phyloP scores from a whole-genome alignment of 2,329 filamentous ascomycete species.

The Fusarium heterosporum region DNA sequence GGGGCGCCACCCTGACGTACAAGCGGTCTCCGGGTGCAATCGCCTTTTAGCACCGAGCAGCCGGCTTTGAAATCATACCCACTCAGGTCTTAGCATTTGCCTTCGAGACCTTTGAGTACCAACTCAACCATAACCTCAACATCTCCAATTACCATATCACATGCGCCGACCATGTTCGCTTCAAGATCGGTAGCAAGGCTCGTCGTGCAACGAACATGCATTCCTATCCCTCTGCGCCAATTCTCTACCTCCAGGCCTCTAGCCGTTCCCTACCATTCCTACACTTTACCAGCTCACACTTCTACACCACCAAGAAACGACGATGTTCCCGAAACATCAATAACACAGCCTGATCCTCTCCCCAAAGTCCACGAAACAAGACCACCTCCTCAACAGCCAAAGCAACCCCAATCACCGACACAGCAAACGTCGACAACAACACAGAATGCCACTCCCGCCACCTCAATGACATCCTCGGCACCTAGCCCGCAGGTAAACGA shows the following conservation, averaged over 20 bases:
- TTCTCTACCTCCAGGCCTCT: slow-evolving; percentile 54
- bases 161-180: slow-evolving; percentile 58
- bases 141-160: slow-evolving; percentile 15
- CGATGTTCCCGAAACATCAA: slow-evolving; percentile 60
- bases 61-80: slow-evolving; percentile 45
- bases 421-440: slow-evolving; percentile 27
- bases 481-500: slow-evolving; percentile 60
- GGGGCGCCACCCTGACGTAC: slow-evolving; percentile 47
- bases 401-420: slow-evolving; percentile 37
- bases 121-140: slow-evolving; percentile 21
- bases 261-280: slow-evolving; percentile 62
- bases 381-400: slow-evolving; percentile 52
- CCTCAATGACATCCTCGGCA: slow-evolving; percentile 51
- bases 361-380: slow-evolving; percentile 66
- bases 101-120: background rate
- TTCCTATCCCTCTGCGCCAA: slow-evolving; percentile 54
- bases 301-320: slow-evolving; percentile 57
- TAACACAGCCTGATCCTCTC: slow-evolving; percentile 58
- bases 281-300: slow-evolving; percentile 60
- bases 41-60: slow-evolving; percentile 48
- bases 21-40: slow-evolving; percentile 47
- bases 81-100: slow-evolving; percentile 13
- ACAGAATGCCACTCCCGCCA: slow-evolving; percentile 35
- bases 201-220: slow-evolving; percentile 56
- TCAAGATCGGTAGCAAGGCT: slow-evolving; percentile 56